A percentile compares a stretch with the other conserved stretches of the same genome.
Evolutionary conservation across 352 stramenopile species (phyloP).

Genomic region (Globisporangium heterothallicum): DNA sequence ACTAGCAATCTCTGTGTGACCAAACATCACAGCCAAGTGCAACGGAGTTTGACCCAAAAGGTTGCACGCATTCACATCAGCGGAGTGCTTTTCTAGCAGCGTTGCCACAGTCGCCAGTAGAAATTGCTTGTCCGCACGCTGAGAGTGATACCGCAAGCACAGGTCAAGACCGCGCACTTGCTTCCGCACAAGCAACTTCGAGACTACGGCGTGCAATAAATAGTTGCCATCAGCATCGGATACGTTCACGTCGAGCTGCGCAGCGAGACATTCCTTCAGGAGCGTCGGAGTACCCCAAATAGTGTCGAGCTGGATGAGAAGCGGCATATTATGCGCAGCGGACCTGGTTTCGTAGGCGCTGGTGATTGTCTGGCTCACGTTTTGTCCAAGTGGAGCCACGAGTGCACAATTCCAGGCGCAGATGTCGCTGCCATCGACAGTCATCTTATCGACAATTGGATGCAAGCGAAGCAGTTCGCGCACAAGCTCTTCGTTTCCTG

Average conservation of each 20-base stretch:
- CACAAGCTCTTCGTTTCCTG: constrained; percentile 31
- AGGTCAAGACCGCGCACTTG: constrained; percentile 48
- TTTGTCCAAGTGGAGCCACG: constrained; percentile 20
- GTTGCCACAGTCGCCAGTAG: constrained; percentile 19
- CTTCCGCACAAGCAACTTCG: constrained; percentile 37
- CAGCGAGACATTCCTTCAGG: constrained; percentile 28
- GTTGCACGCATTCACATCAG: constrained; percentile 59
- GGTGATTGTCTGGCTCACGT: constrained; percentile 14
- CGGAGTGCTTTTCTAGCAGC: constrained; percentile 30
- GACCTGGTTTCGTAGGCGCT: constrained; percentile 7
- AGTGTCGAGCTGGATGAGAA: constrained; percentile 29
- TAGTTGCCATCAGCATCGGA: constrained; percentile 59
- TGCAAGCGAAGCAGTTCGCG: constrained; percentile 22
- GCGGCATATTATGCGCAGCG: constrained; percentile 15
- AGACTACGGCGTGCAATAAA: constrained; percentile 56
- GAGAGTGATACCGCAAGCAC: constrained; percentile 57
- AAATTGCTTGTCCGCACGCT: constrained; percentile 12
- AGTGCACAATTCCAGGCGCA: constrained; percentile 54
- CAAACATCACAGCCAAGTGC: constrained; percentile 63
- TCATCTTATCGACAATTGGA: constrained; percentile 54
- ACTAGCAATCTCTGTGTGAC: constrained; percentile 32
- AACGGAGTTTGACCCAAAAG: constrained; percentile 53
- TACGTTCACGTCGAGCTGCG: constrained; percentile 47
- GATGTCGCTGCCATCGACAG: constrained; percentile 36
- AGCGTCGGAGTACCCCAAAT: constrained; percentile 28